Evolutionary conservation across 129 eudicot genomes (phyloP).

Genomic region (Chrysanthemum makinoi): DNA sequence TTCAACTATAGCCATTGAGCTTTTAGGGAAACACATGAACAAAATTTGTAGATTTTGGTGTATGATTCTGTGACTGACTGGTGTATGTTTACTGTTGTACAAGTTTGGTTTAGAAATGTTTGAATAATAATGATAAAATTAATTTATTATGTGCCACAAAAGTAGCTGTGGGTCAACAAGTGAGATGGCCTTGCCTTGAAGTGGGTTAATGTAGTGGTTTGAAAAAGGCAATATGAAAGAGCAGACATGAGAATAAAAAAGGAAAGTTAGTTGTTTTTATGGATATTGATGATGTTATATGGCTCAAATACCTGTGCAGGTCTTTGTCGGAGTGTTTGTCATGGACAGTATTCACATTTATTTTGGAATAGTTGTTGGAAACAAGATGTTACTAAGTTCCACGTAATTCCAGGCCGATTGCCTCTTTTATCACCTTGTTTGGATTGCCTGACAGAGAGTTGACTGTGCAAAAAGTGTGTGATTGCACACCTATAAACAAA

Average conservation of each 20-base stretch:
- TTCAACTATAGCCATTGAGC: conserved; percentile 19
- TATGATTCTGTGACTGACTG: conserved; percentile 15
- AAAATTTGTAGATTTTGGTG: conserved; percentile 20
- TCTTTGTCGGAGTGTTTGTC: conserved; percentile 28
- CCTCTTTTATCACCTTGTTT: conserved; percentile 20
- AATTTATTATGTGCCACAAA: not conserved
- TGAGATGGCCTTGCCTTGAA: conserved; percentile 11
- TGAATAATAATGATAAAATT: not conserved
- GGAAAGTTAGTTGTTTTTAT: conserved; percentile 10
- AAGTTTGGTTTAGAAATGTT: conserved; percentile 13
- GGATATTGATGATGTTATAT: not conserved
- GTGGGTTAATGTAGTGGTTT: conserved; percentile 13
- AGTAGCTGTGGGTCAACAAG: not conserved
- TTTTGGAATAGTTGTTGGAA: conserved; percentile 15
- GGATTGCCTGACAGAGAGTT: not conserved
- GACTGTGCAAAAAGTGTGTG: not conserved
- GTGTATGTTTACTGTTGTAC: conserved; percentile 21
- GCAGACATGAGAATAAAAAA: not conserved
- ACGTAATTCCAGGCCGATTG: conserved; percentile 24
- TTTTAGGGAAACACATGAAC: conserved; percentile 16
- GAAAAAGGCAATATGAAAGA: not conserved
- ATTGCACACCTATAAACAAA: no score
- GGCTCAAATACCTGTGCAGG: conserved; percentile 25
- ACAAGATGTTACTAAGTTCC: not conserved
- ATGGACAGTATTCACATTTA: conserved; percentile 7